Evolutionary conservation across 2,329 filamentous ascomycete species (phyloP).

Genomic region (Penicillium nordicum): DNA sequence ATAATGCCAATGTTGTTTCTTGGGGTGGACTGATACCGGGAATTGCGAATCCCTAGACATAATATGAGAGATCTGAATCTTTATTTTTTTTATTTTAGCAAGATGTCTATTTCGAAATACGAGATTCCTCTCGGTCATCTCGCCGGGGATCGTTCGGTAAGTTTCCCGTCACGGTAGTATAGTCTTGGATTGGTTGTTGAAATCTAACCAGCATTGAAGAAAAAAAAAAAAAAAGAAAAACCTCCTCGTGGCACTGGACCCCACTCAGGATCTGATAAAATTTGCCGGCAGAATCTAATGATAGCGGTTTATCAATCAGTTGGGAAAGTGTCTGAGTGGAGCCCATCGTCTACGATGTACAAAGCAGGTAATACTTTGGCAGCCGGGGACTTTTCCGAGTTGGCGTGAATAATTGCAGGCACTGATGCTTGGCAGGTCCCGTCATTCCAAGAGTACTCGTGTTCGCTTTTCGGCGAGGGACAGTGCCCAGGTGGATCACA

Average conservation of each 20-base stretch:
- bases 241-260: neutral
- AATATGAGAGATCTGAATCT: neutral
- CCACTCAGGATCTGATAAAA: constrained; percentile 11
- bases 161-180: neutral
- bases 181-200: neutral
- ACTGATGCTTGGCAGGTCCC: neutral
- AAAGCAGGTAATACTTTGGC: neutral
- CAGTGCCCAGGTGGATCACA: neutral
- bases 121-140: neutral
- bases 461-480: neutral
- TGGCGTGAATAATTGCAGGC: neutral
- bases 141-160: neutral
- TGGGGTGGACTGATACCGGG: constrained; percentile 1
- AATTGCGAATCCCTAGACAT: no score
- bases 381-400: neutral
- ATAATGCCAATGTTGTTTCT: neutral
- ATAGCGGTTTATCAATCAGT: constrained; percentile 2
- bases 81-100: neutral
- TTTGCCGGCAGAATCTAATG: neutral
- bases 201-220: neutral
- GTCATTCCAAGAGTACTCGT: neutral
- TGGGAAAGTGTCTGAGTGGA: neutral
- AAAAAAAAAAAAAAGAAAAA: neutral
- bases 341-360: neutral
- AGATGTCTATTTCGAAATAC: neutral